Base-by-base conservation (phyloP, 208 protist species). In the Trypanosomatidae sp. region DNA sequence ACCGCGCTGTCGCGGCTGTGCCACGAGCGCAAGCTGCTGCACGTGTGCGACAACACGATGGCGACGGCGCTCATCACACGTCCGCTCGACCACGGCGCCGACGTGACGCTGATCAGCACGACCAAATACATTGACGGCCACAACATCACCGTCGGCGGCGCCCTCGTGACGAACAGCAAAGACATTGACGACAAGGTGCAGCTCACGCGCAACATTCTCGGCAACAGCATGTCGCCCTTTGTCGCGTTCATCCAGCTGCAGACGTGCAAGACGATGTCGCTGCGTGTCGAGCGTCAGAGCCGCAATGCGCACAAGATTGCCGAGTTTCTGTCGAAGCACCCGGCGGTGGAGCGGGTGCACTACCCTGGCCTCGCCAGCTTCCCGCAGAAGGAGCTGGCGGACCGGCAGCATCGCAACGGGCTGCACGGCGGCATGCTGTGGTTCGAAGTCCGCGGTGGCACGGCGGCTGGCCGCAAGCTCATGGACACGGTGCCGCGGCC, bases 61-160 rank as follows among this genome's bases (percentile, higher is more conserved):
- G 81, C 93, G 46, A 96, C 95, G 8, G 78, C 95, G n/a, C 77
- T 89, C 56, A 97, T 98, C 67, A 95, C 94, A 71, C 69, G 78
- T 23, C 88, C 96, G 38, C 75, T 98, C 19, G 78, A 96, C 50
- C 68, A 88, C 28, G 97, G 96, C 53, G 95, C 88, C n/a, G 95
- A 99, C 50, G 67, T 99, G 18, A 96, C 93, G 2, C 63, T 97
- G 11, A 88, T 97, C 63, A 96, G 87, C 48, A 92, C 94, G 15
- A 98, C 94, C 43, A 99, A 99, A 74, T 98, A 93, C 60, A 70
- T 97, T 25, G 95, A 97, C 53, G 96, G 97, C 46, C 95, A 98
- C 62, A 87, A 89, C 53, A 96, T 97, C 67, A 93, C 88, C 10
- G 81, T 99, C 45, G 84, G 83, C 39, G 97, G 97, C 22, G 75